Evolutionary conservation across 1,284 basidiomycete species (phyloP).

Genomic region (Ustilago crameri): DNA sequence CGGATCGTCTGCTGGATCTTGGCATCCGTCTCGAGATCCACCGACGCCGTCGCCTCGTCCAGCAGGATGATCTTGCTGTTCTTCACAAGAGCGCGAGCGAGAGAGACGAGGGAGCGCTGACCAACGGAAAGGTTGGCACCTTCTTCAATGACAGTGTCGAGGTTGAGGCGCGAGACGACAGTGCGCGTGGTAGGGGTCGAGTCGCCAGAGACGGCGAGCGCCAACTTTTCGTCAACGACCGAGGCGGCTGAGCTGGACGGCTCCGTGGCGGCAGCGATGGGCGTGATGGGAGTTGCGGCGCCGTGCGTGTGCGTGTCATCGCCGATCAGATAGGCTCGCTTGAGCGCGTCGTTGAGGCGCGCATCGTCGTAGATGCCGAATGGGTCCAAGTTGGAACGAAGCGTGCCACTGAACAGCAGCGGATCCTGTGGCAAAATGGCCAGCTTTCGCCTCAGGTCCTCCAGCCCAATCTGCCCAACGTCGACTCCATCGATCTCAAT

Average conservation of each 20-base stretch:
- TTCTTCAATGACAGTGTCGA: slow-evolving; percentile 66
- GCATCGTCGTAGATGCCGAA: slow-evolving; percentile 67
- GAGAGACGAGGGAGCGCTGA: slow-evolving; percentile 68
- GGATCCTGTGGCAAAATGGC: slow-evolving; percentile 67
- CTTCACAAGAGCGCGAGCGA: slow-evolving; percentile 67
- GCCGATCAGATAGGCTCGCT: slow-evolving; percentile 65
- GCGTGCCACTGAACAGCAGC: slow-evolving; percentile 68
- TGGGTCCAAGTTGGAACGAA: slow-evolving; percentile 69
- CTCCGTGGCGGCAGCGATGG: slow-evolving; percentile 8
- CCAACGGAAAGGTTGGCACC: slow-evolving; percentile 67
- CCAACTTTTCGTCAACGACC: slow-evolving; percentile 38
- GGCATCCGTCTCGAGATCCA: slow-evolving; percentile 81
- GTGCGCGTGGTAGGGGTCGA: slow-evolving; percentile 16
- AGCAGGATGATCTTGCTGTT: slow-evolving; percentile 56
- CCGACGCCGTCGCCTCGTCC: slow-evolving; percentile 81
- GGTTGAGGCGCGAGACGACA: slow-evolving; percentile 55
- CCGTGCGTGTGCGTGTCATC: slow-evolving; percentile 50
- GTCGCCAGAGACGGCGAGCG: slow-evolving; percentile 19
- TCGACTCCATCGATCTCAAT: slow-evolving; percentile 80
- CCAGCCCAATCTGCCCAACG: slow-evolving; percentile 71
- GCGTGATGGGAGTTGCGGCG: slow-evolving; percentile 28
- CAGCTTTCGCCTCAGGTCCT: slow-evolving; percentile 63
- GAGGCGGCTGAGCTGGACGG: slow-evolving; percentile 22
- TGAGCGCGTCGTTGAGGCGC: slow-evolving; percentile 66
- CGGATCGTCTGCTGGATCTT: slow-evolving; percentile 88